A percentile compares a stretch with the other conserved stretches of the same genome.
Evolutionary conservation across 169 alveolate genomes (phyloP).

Genomic region (Plasmodium knowlesi): DNA sequence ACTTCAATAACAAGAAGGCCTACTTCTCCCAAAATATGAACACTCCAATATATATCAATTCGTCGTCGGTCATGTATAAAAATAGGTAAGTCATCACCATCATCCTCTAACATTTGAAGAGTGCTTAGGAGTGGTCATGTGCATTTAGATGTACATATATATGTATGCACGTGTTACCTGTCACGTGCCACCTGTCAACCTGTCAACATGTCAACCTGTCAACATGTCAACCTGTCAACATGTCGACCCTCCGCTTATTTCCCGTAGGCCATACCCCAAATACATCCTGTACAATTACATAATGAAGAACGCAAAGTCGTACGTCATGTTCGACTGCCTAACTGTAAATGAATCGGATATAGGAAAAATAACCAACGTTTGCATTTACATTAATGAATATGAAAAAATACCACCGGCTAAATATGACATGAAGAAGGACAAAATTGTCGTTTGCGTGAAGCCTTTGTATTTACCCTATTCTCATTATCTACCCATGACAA

Average conservation of each 20-base stretch:
- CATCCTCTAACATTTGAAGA: not conserved
- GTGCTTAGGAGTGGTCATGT: not conserved
- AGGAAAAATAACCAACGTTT: slow-evolving; percentile 61
- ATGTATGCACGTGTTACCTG: not conserved
- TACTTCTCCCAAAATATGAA: slow-evolving; percentile 69
- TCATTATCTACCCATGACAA: slow-evolving; percentile 38
- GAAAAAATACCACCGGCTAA: slow-evolving; percentile 72
- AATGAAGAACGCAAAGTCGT: slow-evolving; percentile 63
- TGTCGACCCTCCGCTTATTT: not conserved
- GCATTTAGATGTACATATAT: not conserved
- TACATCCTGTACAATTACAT: slow-evolving; percentile 60
- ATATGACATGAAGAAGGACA: slow-evolving; percentile 46
- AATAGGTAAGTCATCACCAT: slow-evolving; percentile 31
- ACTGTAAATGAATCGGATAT: slow-evolving; percentile 56
- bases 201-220: too few species aligned
- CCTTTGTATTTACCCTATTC: slow-evolving; percentile 67
- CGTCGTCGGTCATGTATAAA: slow-evolving; percentile 41
- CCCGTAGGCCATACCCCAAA: slow-evolving; percentile 63
- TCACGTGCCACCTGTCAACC: not conserved
- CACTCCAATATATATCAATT: slow-evolving; percentile 57
- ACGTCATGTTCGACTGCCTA: slow-evolving; percentile 68
- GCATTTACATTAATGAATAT: slow-evolving; percentile 56
- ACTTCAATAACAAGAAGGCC: slow-evolving; percentile 44
- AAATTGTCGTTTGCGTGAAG: slow-evolving; percentile 47
- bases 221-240: too few species aligned